phyloP scores from a whole-genome alignment of 257 asterid genomes.

The Solanum habrochaites region DNA sequence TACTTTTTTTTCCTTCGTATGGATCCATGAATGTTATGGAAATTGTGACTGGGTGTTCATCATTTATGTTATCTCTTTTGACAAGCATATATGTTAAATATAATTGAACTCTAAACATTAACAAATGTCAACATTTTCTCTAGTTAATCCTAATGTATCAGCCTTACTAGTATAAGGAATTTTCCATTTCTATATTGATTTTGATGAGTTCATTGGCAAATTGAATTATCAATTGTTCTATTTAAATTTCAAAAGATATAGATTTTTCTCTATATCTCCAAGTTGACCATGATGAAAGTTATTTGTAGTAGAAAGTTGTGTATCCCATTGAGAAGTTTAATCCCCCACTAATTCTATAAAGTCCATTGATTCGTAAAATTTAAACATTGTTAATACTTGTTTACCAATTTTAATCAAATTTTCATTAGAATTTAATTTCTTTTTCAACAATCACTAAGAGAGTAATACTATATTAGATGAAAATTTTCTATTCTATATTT shows the following conservation, averaged over 20 bases:
- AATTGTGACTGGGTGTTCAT: neutral
- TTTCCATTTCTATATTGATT: neutral
- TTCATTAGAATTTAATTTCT: neutral
- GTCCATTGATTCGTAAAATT: too few relatives aligned
- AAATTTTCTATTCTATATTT: neutral
- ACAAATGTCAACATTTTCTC: neutral
- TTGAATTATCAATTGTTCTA: neutral
- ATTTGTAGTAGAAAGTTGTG: too few relatives aligned
- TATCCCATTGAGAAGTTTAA: neutral
- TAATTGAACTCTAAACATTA: neutral
- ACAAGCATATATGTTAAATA: neutral
- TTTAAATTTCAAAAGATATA: too few relatives aligned
- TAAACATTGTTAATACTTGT: neutral
- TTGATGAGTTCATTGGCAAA: neutral
- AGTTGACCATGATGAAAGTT: neutral
- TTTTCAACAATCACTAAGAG: neutral
- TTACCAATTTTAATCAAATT: neutral
- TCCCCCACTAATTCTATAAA: too few relatives aligned
- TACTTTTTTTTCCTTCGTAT: too few relatives aligned
- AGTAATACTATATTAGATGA: neutral
- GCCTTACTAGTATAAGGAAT: neutral
- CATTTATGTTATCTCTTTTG: neutral
- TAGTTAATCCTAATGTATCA: neutral
- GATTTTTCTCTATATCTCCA: too few relatives aligned
- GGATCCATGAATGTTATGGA: neutral